phyloP scores from a whole-genome alignment of 148 eudicot genomes.

The Euryodendron excelsum region DNA sequence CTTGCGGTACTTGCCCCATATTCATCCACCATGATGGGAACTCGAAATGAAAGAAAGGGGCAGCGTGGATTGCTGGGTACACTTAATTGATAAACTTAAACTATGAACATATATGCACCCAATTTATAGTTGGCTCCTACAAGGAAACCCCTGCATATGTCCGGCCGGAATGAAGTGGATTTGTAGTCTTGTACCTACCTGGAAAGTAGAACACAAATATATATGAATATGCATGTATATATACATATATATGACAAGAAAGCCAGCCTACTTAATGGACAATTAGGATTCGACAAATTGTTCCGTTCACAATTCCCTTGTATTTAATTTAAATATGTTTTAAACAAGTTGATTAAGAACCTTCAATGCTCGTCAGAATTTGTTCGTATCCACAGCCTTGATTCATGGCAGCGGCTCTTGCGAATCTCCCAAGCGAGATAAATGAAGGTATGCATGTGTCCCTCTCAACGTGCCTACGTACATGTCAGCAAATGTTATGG shows the following conservation, averaged over 20 bases:
- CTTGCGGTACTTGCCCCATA: too few relatives aligned
- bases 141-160: background rate
- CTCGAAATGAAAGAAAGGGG: too few relatives aligned
- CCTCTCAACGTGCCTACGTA: slow-evolving; percentile 44
- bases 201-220: background rate
- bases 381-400: background rate
- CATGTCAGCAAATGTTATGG: background rate
- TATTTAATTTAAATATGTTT: background rate
- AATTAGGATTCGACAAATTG: background rate
- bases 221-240: too few relatives aligned
- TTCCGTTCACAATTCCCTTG: background rate
- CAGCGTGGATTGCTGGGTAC: too few relatives aligned
- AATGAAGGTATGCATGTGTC: slow-evolving; percentile 93
- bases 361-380: slow-evolving; percentile 2
- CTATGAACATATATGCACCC: too few relatives aligned
- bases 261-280: background rate
- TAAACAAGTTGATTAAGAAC: background rate
- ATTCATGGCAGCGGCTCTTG: slow-evolving; percentile 81
- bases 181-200: background rate
- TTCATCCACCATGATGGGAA: too few relatives aligned
- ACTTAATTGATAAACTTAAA: too few relatives aligned
- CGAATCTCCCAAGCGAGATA: slow-evolving; percentile 90
- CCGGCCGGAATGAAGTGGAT: background rate
- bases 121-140: too few relatives aligned
- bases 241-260: too few relatives aligned